Evolutionary conservation across 2,329 filamentous ascomycete species (phyloP).

Genomic region (Fusarium sp.): DNA sequence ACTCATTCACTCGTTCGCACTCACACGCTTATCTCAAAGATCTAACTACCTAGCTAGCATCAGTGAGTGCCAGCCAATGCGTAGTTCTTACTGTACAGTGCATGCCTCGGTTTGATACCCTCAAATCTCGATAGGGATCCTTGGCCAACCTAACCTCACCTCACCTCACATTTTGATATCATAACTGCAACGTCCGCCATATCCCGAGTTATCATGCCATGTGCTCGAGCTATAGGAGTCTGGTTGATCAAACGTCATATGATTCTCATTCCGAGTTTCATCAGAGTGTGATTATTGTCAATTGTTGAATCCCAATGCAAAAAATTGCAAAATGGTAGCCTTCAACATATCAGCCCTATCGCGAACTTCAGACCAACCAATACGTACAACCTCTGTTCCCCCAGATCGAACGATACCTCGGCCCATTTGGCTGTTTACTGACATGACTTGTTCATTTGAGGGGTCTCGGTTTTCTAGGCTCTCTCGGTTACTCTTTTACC

Average conservation of each 20-base stretch:
- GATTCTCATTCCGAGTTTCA: not conserved
- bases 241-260: not conserved
- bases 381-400: not conserved
- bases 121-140: not conserved
- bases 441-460: conserved; percentile 12
- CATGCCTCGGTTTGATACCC: conserved; percentile 6
- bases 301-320: conserved; percentile 23
- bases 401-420: conserved; percentile 38
- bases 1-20: not conserved
- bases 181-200: conserved; percentile 3
- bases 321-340: not conserved
- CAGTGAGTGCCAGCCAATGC: not conserved
- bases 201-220: conserved; percentile 27
- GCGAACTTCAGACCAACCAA: conserved; percentile 10
- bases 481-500: not conserved
- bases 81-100: not conserved
- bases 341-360: conserved; percentile 31
- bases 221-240: not conserved
- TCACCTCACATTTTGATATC: conserved; percentile 9
- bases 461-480: conserved; percentile 1
- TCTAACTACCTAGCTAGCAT: conserved; percentile 12
- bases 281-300: not conserved
- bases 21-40: conserved; percentile 31
- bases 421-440: conserved; percentile 32
- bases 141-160: not conserved